A percentile compares a stretch with the other conserved stretches of the same genome.
These are phyloP conservation scores for Populus tremula DNA, from an alignment of 345 rosid genomes.

Conservation along the genomic window DNA sequence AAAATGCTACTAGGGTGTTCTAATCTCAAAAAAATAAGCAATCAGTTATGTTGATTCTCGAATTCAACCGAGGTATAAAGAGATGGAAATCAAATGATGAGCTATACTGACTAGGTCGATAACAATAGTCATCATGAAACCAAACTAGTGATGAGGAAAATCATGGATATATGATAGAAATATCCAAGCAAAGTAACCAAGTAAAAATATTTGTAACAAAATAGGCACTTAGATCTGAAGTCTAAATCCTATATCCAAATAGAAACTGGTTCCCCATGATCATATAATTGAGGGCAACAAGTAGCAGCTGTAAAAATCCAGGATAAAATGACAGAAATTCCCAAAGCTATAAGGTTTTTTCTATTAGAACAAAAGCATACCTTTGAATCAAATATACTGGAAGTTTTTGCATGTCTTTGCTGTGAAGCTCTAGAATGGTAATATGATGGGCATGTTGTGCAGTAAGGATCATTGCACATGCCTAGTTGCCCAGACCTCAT, in stretches of 20 bases:
- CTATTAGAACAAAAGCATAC: constrained; percentile 18
- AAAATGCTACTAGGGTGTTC: no score
- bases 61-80: not conserved
- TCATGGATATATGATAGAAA: not conserved
- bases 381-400: constrained; percentile 54
- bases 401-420: constrained; percentile 38
- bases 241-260: not conserved
- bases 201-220: not conserved
- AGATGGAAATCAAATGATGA: not conserved
- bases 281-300: not conserved
- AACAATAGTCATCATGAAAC: not conserved
- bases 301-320: not conserved
- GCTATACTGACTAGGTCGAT: not conserved
- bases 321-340: not conserved
- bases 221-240: not conserved
- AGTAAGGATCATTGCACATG: constrained; percentile 85
- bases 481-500: constrained; percentile 81
- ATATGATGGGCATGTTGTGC: constrained; percentile 79
- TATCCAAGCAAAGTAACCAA: not conserved
- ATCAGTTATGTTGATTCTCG: no score
- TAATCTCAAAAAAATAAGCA: no score
- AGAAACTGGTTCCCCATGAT: not conserved
- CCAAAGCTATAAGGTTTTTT: not conserved
- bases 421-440: constrained; percentile 45
- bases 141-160: not conserved